Conservation (phyloP, 139 green algal genomes). For the Tetradesmus lagerheimii region DNA sequence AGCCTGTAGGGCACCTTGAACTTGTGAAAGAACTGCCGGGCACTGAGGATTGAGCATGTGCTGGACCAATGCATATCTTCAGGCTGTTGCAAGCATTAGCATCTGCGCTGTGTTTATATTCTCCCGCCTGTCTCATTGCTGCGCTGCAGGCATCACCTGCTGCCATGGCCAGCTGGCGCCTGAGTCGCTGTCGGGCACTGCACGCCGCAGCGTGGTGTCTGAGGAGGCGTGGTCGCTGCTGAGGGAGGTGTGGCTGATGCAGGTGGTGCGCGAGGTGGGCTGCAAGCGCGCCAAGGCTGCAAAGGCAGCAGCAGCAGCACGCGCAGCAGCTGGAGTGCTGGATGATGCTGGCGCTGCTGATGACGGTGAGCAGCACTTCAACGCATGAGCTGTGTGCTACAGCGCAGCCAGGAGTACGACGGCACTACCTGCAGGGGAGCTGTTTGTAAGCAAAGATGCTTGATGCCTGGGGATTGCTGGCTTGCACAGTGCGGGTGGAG, state of each 20-base stretch:
- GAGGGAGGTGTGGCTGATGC: slow-evolving; percentile 54
- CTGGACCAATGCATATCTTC: too few relatives aligned
- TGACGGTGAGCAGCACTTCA: background rate
- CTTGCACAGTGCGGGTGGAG: too few relatives aligned
- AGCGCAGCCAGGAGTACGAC: too few relatives aligned
- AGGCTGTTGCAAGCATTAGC: too few relatives aligned
- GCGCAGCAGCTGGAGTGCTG: background rate
- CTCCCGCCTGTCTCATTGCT: slow-evolving; percentile 37
- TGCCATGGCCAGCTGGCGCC: slow-evolving; percentile 69
- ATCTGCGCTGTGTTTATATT: too few relatives aligned
- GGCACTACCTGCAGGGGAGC: too few relatives aligned
- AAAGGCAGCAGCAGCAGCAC: slow-evolving; percentile 14
- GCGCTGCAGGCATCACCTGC: slow-evolving; percentile 69
- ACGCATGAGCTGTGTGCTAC: too few relatives aligned
- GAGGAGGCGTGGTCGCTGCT: slow-evolving; percentile 62
- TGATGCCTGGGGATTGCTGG: too few relatives aligned
- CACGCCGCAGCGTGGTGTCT: slow-evolving; percentile 58
- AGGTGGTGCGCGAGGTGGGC: slow-evolving; percentile 46
- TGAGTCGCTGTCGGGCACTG: slow-evolving; percentile 23
- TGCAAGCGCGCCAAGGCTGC: slow-evolving; percentile 2
- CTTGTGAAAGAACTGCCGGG: too few relatives aligned
- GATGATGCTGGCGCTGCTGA: background rate
- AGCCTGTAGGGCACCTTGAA: too few relatives aligned
- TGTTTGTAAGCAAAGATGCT: too few relatives aligned
- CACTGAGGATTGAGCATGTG: too few relatives aligned